Base-by-base conservation (phyloP, 805 yeast species). In the Priceomyces medius region DNA sequence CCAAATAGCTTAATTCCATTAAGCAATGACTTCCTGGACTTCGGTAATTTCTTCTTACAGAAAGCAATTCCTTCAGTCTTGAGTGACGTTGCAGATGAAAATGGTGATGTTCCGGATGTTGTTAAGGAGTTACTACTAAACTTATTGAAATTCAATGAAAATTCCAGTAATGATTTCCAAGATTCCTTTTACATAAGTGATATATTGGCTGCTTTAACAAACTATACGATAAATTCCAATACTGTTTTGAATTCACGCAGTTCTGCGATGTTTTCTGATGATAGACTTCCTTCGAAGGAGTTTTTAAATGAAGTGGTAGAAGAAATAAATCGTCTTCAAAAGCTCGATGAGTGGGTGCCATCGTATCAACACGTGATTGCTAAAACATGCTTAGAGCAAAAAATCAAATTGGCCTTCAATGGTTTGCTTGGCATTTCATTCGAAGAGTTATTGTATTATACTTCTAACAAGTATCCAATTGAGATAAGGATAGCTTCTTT, bases 311-410 rank as follows among this genome's bases (percentile, higher is more conserved):
- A 48, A n/a, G 73, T 63, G 3, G 39, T 82, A 6, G 72, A 74
- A 5, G 97, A 90, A 55, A 68, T 93, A 35, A 79, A 82, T 41
- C 74, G 97, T 44, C 75, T 81, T 45, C 79, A 81, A 49, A 80
- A 89, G 46, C 73, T 93, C 64, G 98, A 91, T 54, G 81, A 77
- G 32, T 88, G 95, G 95, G 72, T 84, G 6, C 91, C 97, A 1
- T 83, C 96, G 0, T 80, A 77, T 46, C 83, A 80, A 39, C 58
- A 74, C 43, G 47, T 73, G 27, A 66, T 86, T 29, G 73, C 89
- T 13, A 61, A 70, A 20, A 66, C 78, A 4, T 78, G 89, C 20
- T 50, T 89, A 17, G 61, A 64, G 29, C 82, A 79, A 47, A 85
- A 83, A 47, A 71, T 85, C 31, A 60, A 68, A 27, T 63, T 93